These are phyloP conservation scores for Mycena vulgaris DNA, from an alignment of 768 basidiomycete species.

Conservation along the genomic window DNA sequence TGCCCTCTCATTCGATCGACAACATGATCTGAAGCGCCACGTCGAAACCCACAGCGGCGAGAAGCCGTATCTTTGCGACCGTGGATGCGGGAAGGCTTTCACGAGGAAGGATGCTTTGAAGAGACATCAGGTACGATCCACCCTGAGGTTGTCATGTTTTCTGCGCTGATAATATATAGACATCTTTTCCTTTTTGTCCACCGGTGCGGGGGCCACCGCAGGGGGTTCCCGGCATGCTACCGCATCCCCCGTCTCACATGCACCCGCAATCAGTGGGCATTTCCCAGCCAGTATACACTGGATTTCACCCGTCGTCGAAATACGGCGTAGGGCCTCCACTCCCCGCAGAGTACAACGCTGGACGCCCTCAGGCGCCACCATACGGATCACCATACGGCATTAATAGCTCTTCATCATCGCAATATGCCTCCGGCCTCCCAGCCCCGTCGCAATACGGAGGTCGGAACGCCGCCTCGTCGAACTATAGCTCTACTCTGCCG, in stretches of 20 bases:
- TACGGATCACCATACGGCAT: neutral
- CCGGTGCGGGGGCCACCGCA: conserved; percentile 25
- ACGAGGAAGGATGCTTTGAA: conserved; percentile 39
- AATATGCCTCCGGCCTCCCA: neutral
- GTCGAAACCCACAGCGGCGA: conserved; percentile 74
- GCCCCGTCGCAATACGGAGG: conserved; percentile 6
- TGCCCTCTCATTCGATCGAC: conserved; percentile 72
- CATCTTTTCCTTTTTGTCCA: conserved; percentile 37
- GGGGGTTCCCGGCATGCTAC: neutral
- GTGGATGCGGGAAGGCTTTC: conserved; percentile 74
- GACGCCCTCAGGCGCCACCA: neutral
- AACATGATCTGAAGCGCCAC: conserved; percentile 74
- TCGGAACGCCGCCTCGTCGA: neutral
- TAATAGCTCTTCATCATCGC: neutral
- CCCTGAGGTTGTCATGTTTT: neutral
- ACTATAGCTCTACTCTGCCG: neutral
- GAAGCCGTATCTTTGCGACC: conserved; percentile 73
- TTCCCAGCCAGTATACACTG: conserved; percentile 10
- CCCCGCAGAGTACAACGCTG: neutral
- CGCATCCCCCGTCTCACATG: neutral
- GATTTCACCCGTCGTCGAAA: neutral
- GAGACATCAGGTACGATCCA: neutral
- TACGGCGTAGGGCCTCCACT: neutral
- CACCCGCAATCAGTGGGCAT: neutral
- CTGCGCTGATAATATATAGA: conserved; percentile 19